These are phyloP conservation scores for Grosmannia huntii DNA, from an alignment of 2,329 filamentous ascomycete species.

Conservation along the genomic window DNA sequence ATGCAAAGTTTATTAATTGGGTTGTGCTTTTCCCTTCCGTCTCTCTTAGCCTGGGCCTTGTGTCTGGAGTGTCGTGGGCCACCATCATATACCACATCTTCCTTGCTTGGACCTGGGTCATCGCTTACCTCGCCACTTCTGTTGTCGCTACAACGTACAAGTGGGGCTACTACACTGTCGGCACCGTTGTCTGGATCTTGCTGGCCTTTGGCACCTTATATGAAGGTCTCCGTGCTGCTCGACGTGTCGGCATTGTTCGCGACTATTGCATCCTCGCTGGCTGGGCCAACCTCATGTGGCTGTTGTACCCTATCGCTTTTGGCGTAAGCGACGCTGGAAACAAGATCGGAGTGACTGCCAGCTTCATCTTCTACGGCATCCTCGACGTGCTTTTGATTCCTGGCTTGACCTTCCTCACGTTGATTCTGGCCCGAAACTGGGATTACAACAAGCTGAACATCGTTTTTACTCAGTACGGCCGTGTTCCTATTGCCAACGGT, in stretches of 20 bases:
- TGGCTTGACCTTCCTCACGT: constrained; percentile 26
- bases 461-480: constrained; percentile 42
- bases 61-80: constrained; percentile 40
- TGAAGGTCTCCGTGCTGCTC: constrained; percentile 24
- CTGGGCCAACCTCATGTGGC: constrained; percentile 38
- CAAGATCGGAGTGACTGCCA: constrained; percentile 30
- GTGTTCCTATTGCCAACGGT: constrained; percentile 25
- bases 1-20: constrained; percentile 43
- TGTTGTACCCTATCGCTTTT: constrained; percentile 41
- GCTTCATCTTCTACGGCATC: constrained; percentile 39
- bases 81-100: constrained; percentile 38
- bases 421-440: constrained; percentile 33
- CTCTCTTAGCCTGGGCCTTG: constrained; percentile 32
- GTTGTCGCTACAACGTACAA: constrained; percentile 38
- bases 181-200: constrained; percentile 32
- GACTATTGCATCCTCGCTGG: constrained; percentile 33
- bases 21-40: constrained; percentile 34
- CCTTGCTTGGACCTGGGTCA: constrained; percentile 37
- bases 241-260: constrained; percentile 26
- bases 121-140: constrained; percentile 35
- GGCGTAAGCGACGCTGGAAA: constrained; percentile 40
- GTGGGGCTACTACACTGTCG: constrained; percentile 45
- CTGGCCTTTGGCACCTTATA: constrained; percentile 31
- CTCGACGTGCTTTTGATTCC: constrained; percentile 37
- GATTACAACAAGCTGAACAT: constrained; percentile 38